Evolutionary conservation across 176 grass and related monocot genomes (phyloP), one percentile per base, ranked within the genome.

Genomic region (Bolboschoenus planiculmis): DNA sequence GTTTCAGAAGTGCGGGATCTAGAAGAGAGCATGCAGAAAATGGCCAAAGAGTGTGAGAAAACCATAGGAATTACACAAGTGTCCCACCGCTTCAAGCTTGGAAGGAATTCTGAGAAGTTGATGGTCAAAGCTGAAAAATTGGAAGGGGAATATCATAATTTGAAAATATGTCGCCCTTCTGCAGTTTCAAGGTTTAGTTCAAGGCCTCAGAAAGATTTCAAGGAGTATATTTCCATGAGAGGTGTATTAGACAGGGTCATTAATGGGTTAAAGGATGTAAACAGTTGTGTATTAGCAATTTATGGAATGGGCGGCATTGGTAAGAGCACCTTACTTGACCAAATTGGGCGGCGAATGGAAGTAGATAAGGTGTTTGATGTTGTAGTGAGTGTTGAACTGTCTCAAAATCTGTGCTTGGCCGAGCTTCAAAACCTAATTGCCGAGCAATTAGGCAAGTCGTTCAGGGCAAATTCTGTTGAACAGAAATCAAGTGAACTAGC

Each of bases 301-400:
- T 87, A 87, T 40, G 85, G 85, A 10, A 82, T 82, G 64, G 39
- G 85, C 27, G 79, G 85, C 36, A 80, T 87, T 0, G 85, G 85
- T 26, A 87, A 87, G 54, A 87, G 62, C 11, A 75, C 54, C 16
- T 50, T 87, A 57, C 46, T 87, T 37, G 65, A 75, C 7, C 24
- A 65, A 50, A 78, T 87, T 40, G 63, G 79, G 24, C 36, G 56
- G 48, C 80, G 1, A 43, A 16, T 83, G 79, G 4, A 63, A 16
- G 7, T 4, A 78, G 36, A 60, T 16, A 42, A 78, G 16, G 54
- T 0, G 21, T 87, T 87, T 82, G 79, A 78, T 83, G 13, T 36
- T 7, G 50, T 87, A 1, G 4, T 87, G 7, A 26, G 10, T 6
- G 65, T 87, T 15, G 55, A 81, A 13, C 46, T 87, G 46, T 75